Base-by-base conservation (phyloP, 768 basidiomycete genomes). In the Russula ochroleuca region DNA sequence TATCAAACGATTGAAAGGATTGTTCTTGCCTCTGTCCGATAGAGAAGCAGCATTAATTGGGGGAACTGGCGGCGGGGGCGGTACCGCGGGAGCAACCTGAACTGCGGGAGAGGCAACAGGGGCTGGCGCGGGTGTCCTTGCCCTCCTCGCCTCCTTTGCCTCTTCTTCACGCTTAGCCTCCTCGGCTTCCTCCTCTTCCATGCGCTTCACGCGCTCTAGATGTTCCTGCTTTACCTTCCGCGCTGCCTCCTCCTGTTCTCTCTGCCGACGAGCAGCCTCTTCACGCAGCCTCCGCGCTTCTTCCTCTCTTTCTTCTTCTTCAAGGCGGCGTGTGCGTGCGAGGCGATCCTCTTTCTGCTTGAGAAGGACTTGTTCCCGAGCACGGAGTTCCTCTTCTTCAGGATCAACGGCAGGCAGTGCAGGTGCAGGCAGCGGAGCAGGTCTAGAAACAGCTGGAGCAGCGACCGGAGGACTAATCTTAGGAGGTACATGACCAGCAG, bases 1-100 rank as follows among this genome's bases (percentile, higher is more conserved):
- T 67, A 84, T 80, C 47, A 92, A 69, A 14, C 83, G 81, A 73
- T 83, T 89, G 73, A 95, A 95, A 0, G 93, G 93, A 73, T 94
- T 94, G 10, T 84, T 91, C 57, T 78, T 80, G 5, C 84, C 78
- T 68, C 85, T 85, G 43, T 83, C 79, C 1, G 72, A 56, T 21
- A 79, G 71, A 38, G 70, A 68, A 5, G 69, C 57, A 7, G 73
- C 50, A 38, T 71, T 62, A 37, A 78, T 68, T 33, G 79, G 72
- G 0, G 75, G 70, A 28, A 77, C 73, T 2, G 82, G 72, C n/a
- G 78, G 74, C 1, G 77, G 70, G 19, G 77, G 70, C 10, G 73
- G 71, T 35, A 73, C 67, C n/a, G 75, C 66, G 25, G 73, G 50
- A 5, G 71, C 31, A 47, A 69, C 70, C 38, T 71, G 69, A 15